Percentiles rank a stretch among this genome's conserved stretches.
phyloP scores from a whole-genome alignment of 116 monocot species.

The Phalaenopsis hybrid region DNA sequence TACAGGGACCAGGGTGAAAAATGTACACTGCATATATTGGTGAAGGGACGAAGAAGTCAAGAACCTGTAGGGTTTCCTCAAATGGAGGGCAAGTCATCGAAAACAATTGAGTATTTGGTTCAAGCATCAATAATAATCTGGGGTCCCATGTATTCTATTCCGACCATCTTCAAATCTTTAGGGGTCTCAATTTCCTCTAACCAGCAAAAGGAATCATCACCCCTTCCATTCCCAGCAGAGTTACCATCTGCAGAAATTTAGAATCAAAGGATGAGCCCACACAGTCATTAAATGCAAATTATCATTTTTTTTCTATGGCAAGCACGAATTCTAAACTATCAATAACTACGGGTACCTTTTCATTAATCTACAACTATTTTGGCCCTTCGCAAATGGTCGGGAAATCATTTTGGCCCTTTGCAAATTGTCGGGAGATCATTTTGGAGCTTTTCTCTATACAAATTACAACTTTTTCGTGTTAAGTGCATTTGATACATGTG shows the following conservation, averaged over 20 bases:
- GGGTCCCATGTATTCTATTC: constrained; percentile 17
- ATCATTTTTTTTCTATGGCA: too few relatives aligned
- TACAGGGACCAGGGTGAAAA: not conserved
- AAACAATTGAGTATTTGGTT: not conserved
- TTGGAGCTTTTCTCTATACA: too few relatives aligned
- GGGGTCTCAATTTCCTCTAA: constrained; percentile 24
- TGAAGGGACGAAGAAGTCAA: not conserved
- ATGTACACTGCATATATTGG: not conserved
- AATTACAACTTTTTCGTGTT: too few relatives aligned
- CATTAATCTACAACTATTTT: too few relatives aligned
- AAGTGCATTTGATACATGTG: too few relatives aligned
- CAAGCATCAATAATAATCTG: constrained; percentile 13
- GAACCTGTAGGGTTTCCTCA: not conserved
- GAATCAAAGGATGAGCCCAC: not conserved
- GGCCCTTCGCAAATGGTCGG: too few relatives aligned
- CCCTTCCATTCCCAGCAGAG: not conserved
- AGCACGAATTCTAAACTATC: too few relatives aligned
- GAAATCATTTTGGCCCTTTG: too few relatives aligned
- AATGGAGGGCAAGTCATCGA: not conserved
- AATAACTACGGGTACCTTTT: too few relatives aligned
- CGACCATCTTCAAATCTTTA: constrained; percentile 10
- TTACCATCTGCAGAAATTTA: constrained; percentile 11
- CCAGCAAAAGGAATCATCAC: constrained; percentile 6
- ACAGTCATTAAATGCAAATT: too few relatives aligned
- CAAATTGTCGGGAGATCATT: too few relatives aligned